Evolutionary conservation across 2,329 filamentous ascomycete species (phyloP), one percentile per base, ranked within the genome.

Genomic region (Mollisia scopiformis): DNA sequence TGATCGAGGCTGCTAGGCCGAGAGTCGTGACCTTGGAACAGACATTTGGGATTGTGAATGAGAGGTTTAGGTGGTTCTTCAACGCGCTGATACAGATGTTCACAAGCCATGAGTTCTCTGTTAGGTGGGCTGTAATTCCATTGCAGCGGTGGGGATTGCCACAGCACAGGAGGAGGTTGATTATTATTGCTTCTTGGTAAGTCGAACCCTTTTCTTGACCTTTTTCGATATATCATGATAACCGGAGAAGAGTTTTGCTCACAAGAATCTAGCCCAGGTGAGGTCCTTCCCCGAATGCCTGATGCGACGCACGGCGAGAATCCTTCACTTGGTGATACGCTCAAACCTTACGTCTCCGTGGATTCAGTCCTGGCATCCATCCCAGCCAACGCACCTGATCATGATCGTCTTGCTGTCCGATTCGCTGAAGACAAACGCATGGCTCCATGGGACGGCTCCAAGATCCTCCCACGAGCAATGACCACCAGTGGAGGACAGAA

Each of bases 21-120:
- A 81, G 92, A 0, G 71, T 95, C 0, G 83, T 91, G 1, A 96
- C 91, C 0, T 77, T 96, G 0, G 92, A 96, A 68, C 89, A 96
- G 70, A 93, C 92, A 0, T 87, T 85, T 55, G 91, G 91, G 0
- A 81, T 96, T 1, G 73, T 84, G 0, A 77, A 80, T 23, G 75
- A 82, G 0, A 74, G 79, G 0, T 86, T 88, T 57, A 73, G 76
- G 11, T 74, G 77, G 0, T 87, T 83, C 55, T 88, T 93, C 50
- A 78, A 82, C 39, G 75, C 79, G 0, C 74, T 93, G 0, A 76
- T 95, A 2, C 77, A 82, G 27, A 84, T 87, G 31, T 87, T 93
- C 56, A 86, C 89, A 0, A 75, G 82, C 2, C 74, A 81, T 27
- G 85, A 86, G 1, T 96, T 91, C 71, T 91, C 87, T 0, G 78